Conservation (phyloP, 208 protist species). For the Trypanosoma lewisi region DNA sequence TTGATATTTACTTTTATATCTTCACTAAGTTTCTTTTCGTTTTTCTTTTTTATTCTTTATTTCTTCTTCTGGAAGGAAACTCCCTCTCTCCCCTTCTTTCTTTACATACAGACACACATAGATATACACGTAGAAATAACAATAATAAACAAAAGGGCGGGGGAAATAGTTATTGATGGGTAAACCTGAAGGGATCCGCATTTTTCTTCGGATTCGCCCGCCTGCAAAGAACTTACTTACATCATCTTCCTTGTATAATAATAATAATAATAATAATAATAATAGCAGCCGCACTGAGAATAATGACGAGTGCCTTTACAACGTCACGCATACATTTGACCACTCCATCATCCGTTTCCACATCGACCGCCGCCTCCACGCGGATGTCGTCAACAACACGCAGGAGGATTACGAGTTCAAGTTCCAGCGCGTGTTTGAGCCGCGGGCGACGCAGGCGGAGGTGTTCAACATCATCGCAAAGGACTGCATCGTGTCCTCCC, state of each 20-base stretch:
- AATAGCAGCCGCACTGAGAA: constrained; percentile 5
- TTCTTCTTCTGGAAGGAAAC: constrained; percentile 2
- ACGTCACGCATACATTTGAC: constrained; percentile 49
- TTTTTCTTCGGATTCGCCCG: constrained; percentile 79
- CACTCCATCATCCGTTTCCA: constrained; percentile 43
- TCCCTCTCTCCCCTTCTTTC: too few relatives aligned
- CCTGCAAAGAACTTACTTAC: constrained; percentile 41
- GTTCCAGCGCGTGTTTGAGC: constrained; percentile 84
- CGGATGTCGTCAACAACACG: constrained; percentile 76
- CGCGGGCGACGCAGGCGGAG: constrained; percentile 61
- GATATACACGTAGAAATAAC: constrained; percentile 1
- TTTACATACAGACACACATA: constrained; percentile 11
- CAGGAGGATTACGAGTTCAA: constrained; percentile 60
- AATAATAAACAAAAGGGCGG: neutral
- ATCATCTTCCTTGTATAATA: constrained; percentile 37
- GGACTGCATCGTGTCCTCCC: constrained; percentile 70
- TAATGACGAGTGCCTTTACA: constrained; percentile 17
- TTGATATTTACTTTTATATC: neutral
- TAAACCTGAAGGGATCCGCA: constrained; percentile 59
- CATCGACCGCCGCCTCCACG: constrained; percentile 28
- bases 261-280: neutral
- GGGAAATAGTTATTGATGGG: neutral
- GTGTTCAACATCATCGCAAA: constrained; percentile 85
- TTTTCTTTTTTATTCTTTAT: constrained; percentile 6
- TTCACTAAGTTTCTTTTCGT: neutral